Evolutionary conservation across 768 basidiomycete genomes (phyloP).

Genomic region (Lenzites betulinus): DNA sequence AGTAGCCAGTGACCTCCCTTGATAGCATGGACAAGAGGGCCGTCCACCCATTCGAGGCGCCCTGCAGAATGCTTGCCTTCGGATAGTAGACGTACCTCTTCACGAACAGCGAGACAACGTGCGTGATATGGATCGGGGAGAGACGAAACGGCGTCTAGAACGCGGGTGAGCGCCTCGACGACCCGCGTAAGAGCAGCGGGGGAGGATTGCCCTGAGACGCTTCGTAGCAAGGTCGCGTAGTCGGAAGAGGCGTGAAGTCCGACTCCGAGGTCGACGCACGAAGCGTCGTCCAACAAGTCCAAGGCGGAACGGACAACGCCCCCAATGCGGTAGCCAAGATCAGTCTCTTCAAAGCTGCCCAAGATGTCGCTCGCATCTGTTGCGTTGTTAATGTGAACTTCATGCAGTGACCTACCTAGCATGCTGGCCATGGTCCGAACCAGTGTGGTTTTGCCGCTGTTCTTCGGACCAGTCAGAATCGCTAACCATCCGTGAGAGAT

Average conservation of each 20-base stretch:
- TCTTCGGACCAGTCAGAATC: slow-evolving; percentile 78
- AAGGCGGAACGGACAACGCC: slow-evolving; percentile 44
- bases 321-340: slow-evolving; percentile 45
- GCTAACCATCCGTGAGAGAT: slow-evolving; percentile 81
- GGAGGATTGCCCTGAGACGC: slow-evolving; percentile 12
- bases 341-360: slow-evolving; percentile 94
- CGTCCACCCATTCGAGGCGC: slow-evolving; percentile 94
- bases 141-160: slow-evolving; percentile 34
- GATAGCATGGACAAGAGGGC: slow-evolving; percentile 85
- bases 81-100: slow-evolving; percentile 28
- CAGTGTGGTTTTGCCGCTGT: slow-evolving; percentile 79
- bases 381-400: slow-evolving; percentile 79
- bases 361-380: slow-evolving; percentile 94
- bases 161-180: background rate
- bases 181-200: background rate
- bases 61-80: slow-evolving; percentile 40
- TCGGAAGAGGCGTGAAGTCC: background rate
- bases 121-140: slow-evolving; percentile 10
- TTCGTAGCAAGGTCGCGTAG: background rate
- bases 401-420: slow-evolving; percentile 67
- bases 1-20: slow-evolving; percentile 87
- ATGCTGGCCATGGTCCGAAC: slow-evolving; percentile 69
- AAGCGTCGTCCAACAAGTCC: slow-evolving; percentile 18
- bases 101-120: slow-evolving; percentile 20
- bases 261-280: slow-evolving; percentile 13